phyloP scores from a whole-genome alignment of 129 eudicot species.

The Lactuca sativa region DNA sequence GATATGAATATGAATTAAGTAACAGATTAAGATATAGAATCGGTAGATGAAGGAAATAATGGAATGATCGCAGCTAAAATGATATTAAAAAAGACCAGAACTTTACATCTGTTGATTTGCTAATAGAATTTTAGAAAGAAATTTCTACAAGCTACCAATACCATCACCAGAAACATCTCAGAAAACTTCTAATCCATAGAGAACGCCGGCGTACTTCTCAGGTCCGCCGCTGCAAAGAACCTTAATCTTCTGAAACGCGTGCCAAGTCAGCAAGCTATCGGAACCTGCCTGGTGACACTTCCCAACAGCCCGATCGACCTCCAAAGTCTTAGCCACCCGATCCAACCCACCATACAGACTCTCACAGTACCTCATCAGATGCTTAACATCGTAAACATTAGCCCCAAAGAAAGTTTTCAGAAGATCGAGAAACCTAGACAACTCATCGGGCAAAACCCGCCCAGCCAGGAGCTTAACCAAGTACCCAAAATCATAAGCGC shows the following conservation, averaged over 20 bases:
- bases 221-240: conserved; percentile 41
- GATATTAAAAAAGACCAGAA: conserved; percentile 26
- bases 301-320: conserved; percentile 54
- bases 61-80: conserved; percentile 28
- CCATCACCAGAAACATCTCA: conserved; percentile 17
- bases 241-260: conserved; percentile 62
- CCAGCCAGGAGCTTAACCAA: conserved; percentile 59
- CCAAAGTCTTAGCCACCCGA: conserved; percentile 58
- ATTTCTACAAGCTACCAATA: conserved; percentile 32
- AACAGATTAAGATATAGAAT: neutral
- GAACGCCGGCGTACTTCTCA: conserved; percentile 63
- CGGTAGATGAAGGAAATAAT: conserved; percentile 5
- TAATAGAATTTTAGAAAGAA: conserved; percentile 23
- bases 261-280: conserved; percentile 82
- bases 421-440: conserved; percentile 37
- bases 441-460: conserved; percentile 38
- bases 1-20: neutral
- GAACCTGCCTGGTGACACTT: conserved; percentile 89
- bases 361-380: conserved; percentile 64
- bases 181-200: conserved; percentile 69
- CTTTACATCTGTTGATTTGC: conserved; percentile 33
- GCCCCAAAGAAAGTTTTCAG: conserved; percentile 56
- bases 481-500: conserved; percentile 85
- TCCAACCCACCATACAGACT: conserved; percentile 81
- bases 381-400: conserved; percentile 78